Evolutionary conservation across 2,329 filamentous ascomycete genomes (phyloP).

Genomic region (Aspergillus uvarum): DNA sequence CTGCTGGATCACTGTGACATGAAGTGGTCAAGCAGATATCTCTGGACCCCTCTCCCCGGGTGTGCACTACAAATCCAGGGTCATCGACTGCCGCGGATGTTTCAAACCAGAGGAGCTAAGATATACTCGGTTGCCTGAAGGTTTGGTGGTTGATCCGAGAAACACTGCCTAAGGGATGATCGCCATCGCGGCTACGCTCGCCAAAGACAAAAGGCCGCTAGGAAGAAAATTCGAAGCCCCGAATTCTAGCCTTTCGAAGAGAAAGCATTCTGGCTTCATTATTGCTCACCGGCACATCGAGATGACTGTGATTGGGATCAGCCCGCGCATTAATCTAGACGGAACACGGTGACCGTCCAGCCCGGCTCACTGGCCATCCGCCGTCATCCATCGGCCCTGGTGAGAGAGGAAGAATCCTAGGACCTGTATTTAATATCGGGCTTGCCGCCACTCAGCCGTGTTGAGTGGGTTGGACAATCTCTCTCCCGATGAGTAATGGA

Average conservation of each 20-base stretch:
- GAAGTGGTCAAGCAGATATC: neutral
- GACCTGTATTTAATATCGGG: neutral
- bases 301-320: neutral
- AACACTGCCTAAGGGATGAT: neutral
- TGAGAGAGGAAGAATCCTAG: neutral
- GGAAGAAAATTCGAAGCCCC: neutral
- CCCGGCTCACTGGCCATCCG: neutral
- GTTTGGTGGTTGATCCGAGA: neutral
- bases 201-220: too few species aligned
- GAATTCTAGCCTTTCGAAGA: neutral
- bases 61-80: neutral
- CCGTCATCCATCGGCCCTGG: neutral
- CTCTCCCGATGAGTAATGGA: neutral
- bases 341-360: neutral
- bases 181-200: neutral
- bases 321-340: neutral
- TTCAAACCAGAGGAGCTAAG: conserved; percentile 3
- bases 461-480: neutral
- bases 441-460: neutral
- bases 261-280: neutral
- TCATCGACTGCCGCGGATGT: conserved; percentile 6
- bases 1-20: neutral
- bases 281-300: neutral
- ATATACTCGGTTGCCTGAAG: conserved; percentile 7
- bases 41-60: neutral